A percentile compares a stretch with the other conserved stretches of the same genome.
These are phyloP conservation scores for Saturnispora dispora DNA, from an alignment of 805 yeast species.

Conservation along the genomic window DNA sequence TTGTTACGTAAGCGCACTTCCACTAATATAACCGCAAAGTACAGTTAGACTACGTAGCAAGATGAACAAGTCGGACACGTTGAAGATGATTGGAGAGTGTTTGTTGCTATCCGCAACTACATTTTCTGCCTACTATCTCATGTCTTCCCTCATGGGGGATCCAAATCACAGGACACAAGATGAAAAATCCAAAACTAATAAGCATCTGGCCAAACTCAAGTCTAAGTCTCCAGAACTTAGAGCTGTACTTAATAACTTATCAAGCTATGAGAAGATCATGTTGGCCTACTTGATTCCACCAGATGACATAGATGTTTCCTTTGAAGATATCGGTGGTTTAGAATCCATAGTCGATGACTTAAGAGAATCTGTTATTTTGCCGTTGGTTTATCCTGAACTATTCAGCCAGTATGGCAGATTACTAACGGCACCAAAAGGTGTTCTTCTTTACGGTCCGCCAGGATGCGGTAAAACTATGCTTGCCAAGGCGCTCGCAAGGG, in stretches of 20 bases:
- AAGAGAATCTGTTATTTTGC: slow-evolving; percentile 81
- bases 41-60: background rate
- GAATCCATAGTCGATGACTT: slow-evolving; percentile 76
- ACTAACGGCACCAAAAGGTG: slow-evolving; percentile 90
- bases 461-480: slow-evolving; percentile 98
- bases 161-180: slow-evolving; percentile 41
- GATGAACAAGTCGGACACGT: slow-evolving; percentile 64
- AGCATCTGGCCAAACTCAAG: slow-evolving; percentile 49
- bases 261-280: slow-evolving; percentile 66
- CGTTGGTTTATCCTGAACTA: slow-evolving; percentile 70
- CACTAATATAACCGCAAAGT: background rate
- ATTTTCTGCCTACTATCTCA: slow-evolving; percentile 42
- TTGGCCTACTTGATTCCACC: slow-evolving; percentile 76
- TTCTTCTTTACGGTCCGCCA: slow-evolving; percentile 87
- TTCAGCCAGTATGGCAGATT: slow-evolving; percentile 59
- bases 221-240: slow-evolving; percentile 49
- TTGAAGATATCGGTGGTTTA: slow-evolving; percentile 84
- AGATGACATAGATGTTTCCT: slow-evolving; percentile 66
- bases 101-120: slow-evolving; percentile 53
- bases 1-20: background rate
- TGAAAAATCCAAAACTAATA: slow-evolving; percentile 50
- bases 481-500: slow-evolving; percentile 90
- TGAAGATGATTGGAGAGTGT: slow-evolving; percentile 62
- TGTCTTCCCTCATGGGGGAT: slow-evolving; percentile 23
- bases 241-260: slow-evolving; percentile 37